Base-by-base conservation (phyloP, 129 eudicot genomes). In the Escallonia rubra region DNA sequence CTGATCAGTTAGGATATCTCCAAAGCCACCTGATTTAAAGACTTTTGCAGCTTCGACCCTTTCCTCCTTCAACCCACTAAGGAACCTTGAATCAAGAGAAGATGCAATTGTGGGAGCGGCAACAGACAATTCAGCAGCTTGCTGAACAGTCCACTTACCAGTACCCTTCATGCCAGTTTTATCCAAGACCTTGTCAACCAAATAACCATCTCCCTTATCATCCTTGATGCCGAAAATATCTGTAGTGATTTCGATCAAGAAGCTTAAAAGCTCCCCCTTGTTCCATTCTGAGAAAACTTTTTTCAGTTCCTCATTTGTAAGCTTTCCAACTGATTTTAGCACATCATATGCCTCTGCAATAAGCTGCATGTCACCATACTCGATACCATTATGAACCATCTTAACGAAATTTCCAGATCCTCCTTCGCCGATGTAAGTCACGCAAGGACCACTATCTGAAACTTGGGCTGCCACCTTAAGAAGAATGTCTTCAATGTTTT, bases 101-200 rank as follows among this genome's bases (percentile, higher is more conserved):
- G 83, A 79, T 51, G 81, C 89, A 60, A 83, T 83, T 2, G 89
- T 83, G 63, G 89, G 89, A 43, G 89, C 85, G 0, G 89, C 89
- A 45, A 83, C 57, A 40, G 89, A 83, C 15, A 83, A 63, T 38
- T 83, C 85, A 47, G 89, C 89, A 38, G 89, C 89, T 70, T 83
- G 89, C 63, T 83, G 89, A 52, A 83, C 85, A 3, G 89, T 83
- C 89, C 89, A 83, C 59, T 83, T 83, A 4, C 89, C 89, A 0
- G 89, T 83, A 60, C 89, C 89, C 63, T 83, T 83, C 89, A 83
- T 83, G 59, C 89, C 89, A 13, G 89, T 83, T 77, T 83, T 83
- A 66, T 83, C 89, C 60, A 83, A 55, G 39, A 83, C 89, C 64
- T 83, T 83, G 71, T 83, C 89, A n/a, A 83, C 89, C 56, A 83